Evolutionary conservation across 2,329 filamentous ascomycete species (phyloP).

Genomic region (Hypocreales sp.): DNA sequence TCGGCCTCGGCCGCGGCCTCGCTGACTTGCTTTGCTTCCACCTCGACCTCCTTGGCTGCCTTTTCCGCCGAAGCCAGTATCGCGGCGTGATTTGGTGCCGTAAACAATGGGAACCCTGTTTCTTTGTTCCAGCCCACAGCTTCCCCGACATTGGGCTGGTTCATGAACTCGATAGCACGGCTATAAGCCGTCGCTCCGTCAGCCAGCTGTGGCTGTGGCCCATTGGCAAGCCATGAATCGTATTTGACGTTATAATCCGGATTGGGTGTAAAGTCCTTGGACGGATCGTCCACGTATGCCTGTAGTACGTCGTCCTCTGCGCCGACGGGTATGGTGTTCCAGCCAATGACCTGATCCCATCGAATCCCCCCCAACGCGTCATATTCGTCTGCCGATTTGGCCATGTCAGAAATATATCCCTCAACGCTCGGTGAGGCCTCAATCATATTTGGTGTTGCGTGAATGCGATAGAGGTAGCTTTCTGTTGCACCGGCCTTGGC

Average conservation of each 20-base stretch:
- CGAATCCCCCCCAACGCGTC: neutral
- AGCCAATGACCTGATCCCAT: neutral
- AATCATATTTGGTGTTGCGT: neutral
- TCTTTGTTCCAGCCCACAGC: neutral
- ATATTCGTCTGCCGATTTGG: neutral
- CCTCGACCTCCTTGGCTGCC: neutral
- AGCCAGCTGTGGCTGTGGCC: neutral
- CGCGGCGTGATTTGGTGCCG: neutral
- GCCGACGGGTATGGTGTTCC: neutral
- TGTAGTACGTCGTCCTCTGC: neutral
- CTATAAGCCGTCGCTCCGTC: neutral
- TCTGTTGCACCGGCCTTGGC: neutral
- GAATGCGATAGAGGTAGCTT: neutral
- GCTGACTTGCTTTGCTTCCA: neutral
- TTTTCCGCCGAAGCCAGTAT: neutral
- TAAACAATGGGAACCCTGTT: neutral
- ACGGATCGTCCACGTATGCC: neutral
- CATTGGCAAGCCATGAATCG: neutral
- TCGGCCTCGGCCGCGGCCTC: neutral
- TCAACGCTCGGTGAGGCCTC: neutral
- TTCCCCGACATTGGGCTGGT: neutral
- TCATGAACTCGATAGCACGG: neutral
- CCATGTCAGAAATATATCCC: neutral
- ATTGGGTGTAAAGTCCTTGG: neutral
- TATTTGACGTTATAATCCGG: neutral